phyloP scores from a whole-genome alignment of 2,329 filamentous ascomycete species.

The Alternaria sp. region DNA sequence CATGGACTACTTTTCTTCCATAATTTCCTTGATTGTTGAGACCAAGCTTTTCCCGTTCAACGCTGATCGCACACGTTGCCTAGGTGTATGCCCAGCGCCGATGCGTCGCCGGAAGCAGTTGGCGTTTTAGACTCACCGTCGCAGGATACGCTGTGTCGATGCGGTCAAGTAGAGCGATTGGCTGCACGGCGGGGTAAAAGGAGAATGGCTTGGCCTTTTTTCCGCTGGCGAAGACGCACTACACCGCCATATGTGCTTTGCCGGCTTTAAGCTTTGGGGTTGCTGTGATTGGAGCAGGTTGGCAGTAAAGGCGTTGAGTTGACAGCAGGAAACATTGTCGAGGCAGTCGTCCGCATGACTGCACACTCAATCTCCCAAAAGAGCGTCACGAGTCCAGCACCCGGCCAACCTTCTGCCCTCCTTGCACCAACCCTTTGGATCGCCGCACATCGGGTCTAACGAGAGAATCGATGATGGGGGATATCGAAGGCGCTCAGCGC shows the following conservation, averaged over 20 bases:
- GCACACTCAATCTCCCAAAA: not conserved
- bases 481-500: not conserved
- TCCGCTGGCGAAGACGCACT: not conserved
- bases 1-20: not conserved
- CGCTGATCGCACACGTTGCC: not conserved
- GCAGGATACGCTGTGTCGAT: slow-evolving; percentile 1
- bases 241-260: slow-evolving; percentile 14
- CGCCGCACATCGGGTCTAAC: not conserved
- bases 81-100: not conserved
- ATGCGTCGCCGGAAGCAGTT: not conserved
- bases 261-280: slow-evolving; percentile 5
- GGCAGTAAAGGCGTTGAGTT: not conserved
- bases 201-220: not conserved
- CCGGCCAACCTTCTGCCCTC: not conserved
- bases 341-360: slow-evolving; percentile 10
- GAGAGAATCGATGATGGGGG: not conserved
- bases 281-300: not conserved
- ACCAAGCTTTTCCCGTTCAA: not conserved
- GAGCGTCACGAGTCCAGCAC: slow-evolving; percentile 6
- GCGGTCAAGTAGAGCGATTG: slow-evolving; percentile 7
- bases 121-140: not conserved
- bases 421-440: not conserved
- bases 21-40: not conserved
- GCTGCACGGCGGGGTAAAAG: not conserved
- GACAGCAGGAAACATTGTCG: slow-evolving; percentile 8